phyloP scores from a whole-genome alignment of 371 early-diverging fungal species.

The Haplosporangium sp. region DNA sequence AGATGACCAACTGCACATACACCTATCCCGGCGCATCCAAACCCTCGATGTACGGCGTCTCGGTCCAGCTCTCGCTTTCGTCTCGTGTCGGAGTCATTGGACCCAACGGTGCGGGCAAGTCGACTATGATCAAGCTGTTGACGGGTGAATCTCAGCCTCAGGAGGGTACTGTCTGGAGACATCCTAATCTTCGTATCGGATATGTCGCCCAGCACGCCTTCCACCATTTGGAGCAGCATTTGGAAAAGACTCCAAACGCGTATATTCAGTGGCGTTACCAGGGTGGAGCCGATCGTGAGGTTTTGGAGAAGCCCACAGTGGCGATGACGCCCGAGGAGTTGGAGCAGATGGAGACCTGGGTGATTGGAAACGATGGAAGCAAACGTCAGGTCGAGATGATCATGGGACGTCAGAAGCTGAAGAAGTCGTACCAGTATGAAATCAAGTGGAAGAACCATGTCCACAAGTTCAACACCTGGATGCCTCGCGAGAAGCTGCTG shows the following conservation, averaged over 20 bases:
- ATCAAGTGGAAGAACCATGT: slow-evolving; percentile 79
- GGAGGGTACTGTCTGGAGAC: slow-evolving; percentile 75
- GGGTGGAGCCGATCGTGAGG: slow-evolving; percentile 83
- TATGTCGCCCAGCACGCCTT: slow-evolving; percentile 93
- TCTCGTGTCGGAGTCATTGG: slow-evolving; percentile 87
- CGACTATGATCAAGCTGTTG: slow-evolving; percentile 86
- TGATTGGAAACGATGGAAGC: slow-evolving; percentile 65
- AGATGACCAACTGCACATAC: slow-evolving; percentile 73
- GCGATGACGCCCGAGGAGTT: slow-evolving; percentile 75
- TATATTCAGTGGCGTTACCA: slow-evolving; percentile 89
- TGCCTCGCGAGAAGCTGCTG: slow-evolving; percentile 75
- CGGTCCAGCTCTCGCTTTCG: slow-evolving; percentile 74
- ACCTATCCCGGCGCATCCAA: slow-evolving; percentile 75
- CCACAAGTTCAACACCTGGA: slow-evolving; percentile 79
- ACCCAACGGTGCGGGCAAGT: slow-evolving; percentile 87
- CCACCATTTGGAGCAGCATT: slow-evolving; percentile 87
- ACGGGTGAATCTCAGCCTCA: slow-evolving; percentile 78
- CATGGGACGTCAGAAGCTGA: slow-evolving; percentile 81
- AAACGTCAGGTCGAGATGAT: slow-evolving; percentile 70
- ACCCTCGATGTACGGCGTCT: slow-evolving; percentile 70
- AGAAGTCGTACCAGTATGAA: slow-evolving; percentile 87
- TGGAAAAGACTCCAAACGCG: slow-evolving; percentile 83
- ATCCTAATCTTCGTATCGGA: slow-evolving; percentile 82
- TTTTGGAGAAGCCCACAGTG: slow-evolving; percentile 78
- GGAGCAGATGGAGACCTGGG: slow-evolving; percentile 70